Evolutionary conservation across 164 flowering plant species (phyloP).

Genomic region (Magnolia sinica): DNA sequence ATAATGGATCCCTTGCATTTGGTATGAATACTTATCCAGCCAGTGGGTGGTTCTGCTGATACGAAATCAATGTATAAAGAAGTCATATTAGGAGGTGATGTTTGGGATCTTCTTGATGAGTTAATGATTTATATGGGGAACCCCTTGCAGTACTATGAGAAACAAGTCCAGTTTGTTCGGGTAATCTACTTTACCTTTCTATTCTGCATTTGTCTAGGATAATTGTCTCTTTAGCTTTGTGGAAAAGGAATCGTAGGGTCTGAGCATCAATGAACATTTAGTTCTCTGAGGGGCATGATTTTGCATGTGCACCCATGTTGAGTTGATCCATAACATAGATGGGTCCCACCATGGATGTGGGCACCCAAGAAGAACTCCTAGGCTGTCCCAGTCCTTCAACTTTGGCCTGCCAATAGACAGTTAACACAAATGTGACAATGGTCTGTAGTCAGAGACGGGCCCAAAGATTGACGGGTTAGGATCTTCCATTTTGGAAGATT

Average conservation of each 20-base stretch:
- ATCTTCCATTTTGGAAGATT: background rate
- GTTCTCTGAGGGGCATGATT: background rate
- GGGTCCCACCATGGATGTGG: background rate
- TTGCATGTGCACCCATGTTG: background rate
- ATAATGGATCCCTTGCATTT: conserved; percentile 2
- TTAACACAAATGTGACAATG: too few species aligned
- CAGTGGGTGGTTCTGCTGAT: conserved; percentile 67
- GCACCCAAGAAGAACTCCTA: too few species aligned
- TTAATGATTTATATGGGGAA: conserved; percentile 93
- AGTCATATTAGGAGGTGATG: conserved; percentile 93
- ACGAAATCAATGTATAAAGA: conserved; percentile 83
- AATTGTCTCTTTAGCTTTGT: background rate
- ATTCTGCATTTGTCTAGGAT: background rate
- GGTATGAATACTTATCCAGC: conserved; percentile 42
- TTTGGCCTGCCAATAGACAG: too few species aligned
- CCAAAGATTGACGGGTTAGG: background rate
- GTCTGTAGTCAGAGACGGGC: background rate
- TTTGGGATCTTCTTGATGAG: conserved; percentile 97
- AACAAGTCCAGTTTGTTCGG: conserved; percentile 79
- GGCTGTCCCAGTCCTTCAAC: too few species aligned
- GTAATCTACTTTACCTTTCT: conserved; percentile 36
- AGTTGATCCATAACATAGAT: background rate
- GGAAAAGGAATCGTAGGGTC: background rate
- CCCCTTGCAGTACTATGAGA: conserved; percentile 91
- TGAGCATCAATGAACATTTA: background rate